A percentile compares a stretch with the other conserved stretches of the same genome.
Evolutionary conservation across 768 basidiomycete genomes (phyloP).

Genomic region (Pisolithus albus): DNA sequence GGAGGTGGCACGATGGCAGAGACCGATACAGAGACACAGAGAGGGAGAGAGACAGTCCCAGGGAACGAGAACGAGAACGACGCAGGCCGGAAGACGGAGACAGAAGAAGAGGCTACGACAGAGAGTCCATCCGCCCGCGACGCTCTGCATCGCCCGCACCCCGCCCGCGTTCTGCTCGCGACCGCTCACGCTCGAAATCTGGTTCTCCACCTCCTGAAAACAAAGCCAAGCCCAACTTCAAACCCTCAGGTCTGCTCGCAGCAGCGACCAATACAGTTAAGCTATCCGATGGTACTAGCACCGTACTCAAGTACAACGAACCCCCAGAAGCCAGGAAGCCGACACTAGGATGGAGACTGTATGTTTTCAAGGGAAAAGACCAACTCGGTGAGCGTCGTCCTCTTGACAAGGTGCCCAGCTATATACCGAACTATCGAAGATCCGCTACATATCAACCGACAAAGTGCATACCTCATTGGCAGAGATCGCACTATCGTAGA

Average conservation of each 20-base stretch:
- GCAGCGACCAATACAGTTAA: slow-evolving; percentile 93
- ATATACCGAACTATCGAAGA: slow-evolving; percentile 39
- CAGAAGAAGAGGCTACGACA: slow-evolving; percentile 27
- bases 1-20: slow-evolving; percentile 4
- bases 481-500: slow-evolving; percentile 82
- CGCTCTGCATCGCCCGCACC: slow-evolving; percentile 60
- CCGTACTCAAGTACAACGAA: slow-evolving; percentile 95
- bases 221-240: slow-evolving; percentile 86
- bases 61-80: slow-evolving; percentile 35
- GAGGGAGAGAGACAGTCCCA: slow-evolving; percentile 30
- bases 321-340: slow-evolving; percentile 97
- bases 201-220: slow-evolving; percentile 41
- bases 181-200: slow-evolving; percentile 27
- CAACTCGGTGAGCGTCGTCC: slow-evolving; percentile 66
- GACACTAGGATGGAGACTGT: slow-evolving; percentile 82
- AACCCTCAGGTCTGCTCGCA: slow-evolving; percentile 81
- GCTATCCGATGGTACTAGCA: slow-evolving; percentile 64
- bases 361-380: slow-evolving; percentile 94
- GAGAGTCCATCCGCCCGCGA: slow-evolving; percentile 17
- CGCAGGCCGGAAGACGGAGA: slow-evolving; percentile 23
- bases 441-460: slow-evolving; percentile 84
- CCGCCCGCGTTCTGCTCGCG: slow-evolving; percentile 10
- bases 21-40: slow-evolving; percentile 8
- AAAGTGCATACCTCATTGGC: slow-evolving; percentile 92
- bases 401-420: neutral